phyloP scores from a whole-genome alignment of 2,329 filamentous ascomycete genomes.

The Fusarium caatingaense region DNA sequence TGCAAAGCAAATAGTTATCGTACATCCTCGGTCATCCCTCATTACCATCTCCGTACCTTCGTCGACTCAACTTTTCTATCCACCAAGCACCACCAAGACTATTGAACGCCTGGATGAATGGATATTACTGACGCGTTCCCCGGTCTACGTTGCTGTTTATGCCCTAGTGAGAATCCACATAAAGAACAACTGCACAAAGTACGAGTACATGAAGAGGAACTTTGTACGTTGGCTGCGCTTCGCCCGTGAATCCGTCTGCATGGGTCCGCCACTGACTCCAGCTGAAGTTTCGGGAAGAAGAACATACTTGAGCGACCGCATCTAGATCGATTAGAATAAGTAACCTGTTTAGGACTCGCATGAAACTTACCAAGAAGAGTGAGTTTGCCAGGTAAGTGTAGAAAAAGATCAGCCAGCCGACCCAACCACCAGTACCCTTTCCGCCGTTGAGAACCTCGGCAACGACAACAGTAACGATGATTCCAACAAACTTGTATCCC shows the following conservation, averaged over 20 bases:
- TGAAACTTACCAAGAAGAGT: conserved; percentile 83
- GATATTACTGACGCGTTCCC: not conserved
- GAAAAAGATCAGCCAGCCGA: conserved; percentile 87
- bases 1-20: conserved; percentile 21
- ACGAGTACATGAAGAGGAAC: conserved; percentile 94
- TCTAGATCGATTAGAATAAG: conserved; percentile 60
- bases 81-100: not conserved
- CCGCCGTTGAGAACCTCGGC: conserved; percentile 83
- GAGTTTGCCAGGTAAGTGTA: conserved; percentile 96
- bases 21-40: conserved; percentile 32
- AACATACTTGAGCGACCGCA: conserved; percentile 95
- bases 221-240: conserved; percentile 90
- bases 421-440: conserved; percentile 85
- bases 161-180: conserved; percentile 80
- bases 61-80: conserved; percentile 7
- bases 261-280: conserved; percentile 71
- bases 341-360: not conserved
- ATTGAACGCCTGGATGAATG: conserved; percentile 2
- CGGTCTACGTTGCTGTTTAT: conserved; percentile 41
- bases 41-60: conserved; percentile 21
- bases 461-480: conserved; percentile 87
- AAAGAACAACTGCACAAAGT: conserved; percentile 91
- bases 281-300: conserved; percentile 84
- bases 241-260: conserved; percentile 79
- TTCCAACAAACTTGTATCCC: conserved; percentile 98